These are phyloP conservation scores for Trichoderma asperellum DNA, from an alignment of 2,329 filamentous ascomycete species.

Conservation along the genomic window DNA sequence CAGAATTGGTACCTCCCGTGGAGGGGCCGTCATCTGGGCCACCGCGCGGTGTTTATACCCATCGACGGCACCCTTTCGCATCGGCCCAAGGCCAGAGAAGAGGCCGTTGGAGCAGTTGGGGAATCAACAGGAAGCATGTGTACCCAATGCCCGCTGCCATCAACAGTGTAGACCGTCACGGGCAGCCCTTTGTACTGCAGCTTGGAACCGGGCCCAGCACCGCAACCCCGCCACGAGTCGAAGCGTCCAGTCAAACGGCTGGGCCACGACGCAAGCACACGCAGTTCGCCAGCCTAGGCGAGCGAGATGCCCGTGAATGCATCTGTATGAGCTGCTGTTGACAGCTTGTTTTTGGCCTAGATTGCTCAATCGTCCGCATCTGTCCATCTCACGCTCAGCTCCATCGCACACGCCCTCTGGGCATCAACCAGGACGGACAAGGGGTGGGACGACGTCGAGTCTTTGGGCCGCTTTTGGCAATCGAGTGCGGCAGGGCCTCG, in stretches of 20 bases:
- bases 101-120: neutral
- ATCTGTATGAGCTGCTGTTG: neutral
- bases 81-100: neutral
- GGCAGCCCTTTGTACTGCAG: neutral
- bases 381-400: constrained; percentile 1
- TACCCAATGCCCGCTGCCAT: constrained; percentile 2
- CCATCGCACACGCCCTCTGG: constrained; percentile 10
- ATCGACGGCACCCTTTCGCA: neutral
- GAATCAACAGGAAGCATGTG: neutral
- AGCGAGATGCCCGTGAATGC: neutral
- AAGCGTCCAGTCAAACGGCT: constrained; percentile 12
- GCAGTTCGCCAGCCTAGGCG: neutral
- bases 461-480: constrained; percentile 24
- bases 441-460: neutral
- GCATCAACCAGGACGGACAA: constrained; percentile 7
- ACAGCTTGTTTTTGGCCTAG: neutral
- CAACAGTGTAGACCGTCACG: neutral
- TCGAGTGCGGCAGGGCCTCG: neutral
- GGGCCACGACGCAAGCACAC: constrained; percentile 5
- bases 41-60: neutral
- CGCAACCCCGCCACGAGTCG: constrained; percentile 14
- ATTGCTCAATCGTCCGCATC: constrained; percentile 10
- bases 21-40: neutral
- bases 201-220: neutral
- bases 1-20: neutral